These are phyloP conservation scores for Cutaneotrichosporon spelunceum DNA, from an alignment of 1,284 basidiomycete genomes.

Conservation along the genomic window DNA sequence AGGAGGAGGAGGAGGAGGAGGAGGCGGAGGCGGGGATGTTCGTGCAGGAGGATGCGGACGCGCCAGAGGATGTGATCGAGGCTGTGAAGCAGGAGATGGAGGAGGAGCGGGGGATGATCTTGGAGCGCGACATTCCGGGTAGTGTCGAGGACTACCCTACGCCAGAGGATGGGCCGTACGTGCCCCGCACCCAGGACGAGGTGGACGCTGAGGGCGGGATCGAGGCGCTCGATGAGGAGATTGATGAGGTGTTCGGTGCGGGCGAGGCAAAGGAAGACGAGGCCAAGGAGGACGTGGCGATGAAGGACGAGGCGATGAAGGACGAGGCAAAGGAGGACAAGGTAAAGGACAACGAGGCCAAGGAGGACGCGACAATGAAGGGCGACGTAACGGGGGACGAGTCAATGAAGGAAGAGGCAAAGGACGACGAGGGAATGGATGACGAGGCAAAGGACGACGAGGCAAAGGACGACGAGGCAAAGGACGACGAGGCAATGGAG, in stretches of 20 bases:
- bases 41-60: conserved; percentile 20
- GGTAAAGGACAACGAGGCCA: no score
- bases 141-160: conserved; percentile 4
- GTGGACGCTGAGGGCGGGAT: conserved; percentile 35
- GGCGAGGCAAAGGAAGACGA: conserved; percentile 8
- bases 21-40: conserved; percentile 32
- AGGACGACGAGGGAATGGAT: no score
- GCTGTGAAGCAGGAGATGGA: conserved; percentile 6
- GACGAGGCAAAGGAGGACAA: no score
- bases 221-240: conserved; percentile 24
- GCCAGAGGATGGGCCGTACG: not conserved
- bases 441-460: no score
- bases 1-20: conserved; percentile 30
- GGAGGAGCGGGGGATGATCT: not conserved
- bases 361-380: no score
- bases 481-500: no score
- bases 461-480: no score
- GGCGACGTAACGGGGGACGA: no score
- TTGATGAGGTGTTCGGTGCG: conserved; percentile 9
- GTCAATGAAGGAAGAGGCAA: no score
- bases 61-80: no score
- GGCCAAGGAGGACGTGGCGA: conserved; percentile 11
- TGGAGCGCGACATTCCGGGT: not conserved
- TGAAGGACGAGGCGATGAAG: conserved; percentile 8
- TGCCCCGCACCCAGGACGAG: conserved; percentile 24